Evolutionary conservation across 2,329 filamentous ascomycete species (phyloP), one percentile per base, ranked within the genome.

Genomic region (Fusarium sp.): DNA sequence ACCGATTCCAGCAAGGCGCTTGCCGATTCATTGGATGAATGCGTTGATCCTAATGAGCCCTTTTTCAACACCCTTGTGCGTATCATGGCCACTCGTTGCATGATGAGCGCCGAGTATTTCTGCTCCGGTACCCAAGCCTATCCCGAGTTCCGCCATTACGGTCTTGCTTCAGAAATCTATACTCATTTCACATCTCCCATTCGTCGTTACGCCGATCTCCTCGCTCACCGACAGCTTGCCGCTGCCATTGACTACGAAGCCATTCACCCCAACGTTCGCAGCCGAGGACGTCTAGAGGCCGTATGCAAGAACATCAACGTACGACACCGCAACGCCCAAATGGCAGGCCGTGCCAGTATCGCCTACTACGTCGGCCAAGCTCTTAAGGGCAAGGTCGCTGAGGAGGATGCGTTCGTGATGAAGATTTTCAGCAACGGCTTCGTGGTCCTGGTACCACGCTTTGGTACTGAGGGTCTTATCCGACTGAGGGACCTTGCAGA

Each of bases 31-130:
- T 88, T 99, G 2, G 96, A 99, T 80, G 84, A 82, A 34, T 99
- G 96, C 79, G 86, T 91, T 49, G 94, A 98, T 77, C 82, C 90
- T 0, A 79, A 84, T 12, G 93, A 98, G 75, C 94, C 95, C 29
- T 99, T 98, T 84, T 98, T 99, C 88, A 99, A 99, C 86, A 99
- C 95, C 4, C 89, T 99, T 25, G 91, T 99, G 74, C 93, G 96
- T 78, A 97, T 99, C 82, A 92, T 99, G 84, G 96, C 96, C 12
- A 99, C 96, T 11, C 91, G 96, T 24, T 99, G 96, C 87, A 99
- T 99, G 96, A 97, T 97, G 86, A 96, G 94, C 57, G 96, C 96
- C 67, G 96, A 99, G 82, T 99, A 99, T 83, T 99, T 99, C 82
- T 96, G 93, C 82, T 93, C 95, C 0, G 96, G 96, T 65, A 94